Evolutionary conservation across 192 early-diverging fungal genomes (phyloP).

Genomic region (Pecoramyces ruminantium): DNA sequence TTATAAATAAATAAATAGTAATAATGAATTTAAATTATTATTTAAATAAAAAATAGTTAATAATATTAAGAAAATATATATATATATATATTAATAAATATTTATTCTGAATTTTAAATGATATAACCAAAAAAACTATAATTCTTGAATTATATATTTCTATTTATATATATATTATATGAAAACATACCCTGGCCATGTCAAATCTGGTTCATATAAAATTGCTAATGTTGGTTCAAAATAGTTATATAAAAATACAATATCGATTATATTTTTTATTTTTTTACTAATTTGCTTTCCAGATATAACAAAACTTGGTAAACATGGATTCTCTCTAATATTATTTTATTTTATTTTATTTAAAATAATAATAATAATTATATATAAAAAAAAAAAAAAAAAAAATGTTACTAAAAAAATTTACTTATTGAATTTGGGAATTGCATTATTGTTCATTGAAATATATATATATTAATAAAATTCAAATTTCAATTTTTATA

Average conservation of each 20-base stretch:
- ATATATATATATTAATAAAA: no score
- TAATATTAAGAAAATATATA: neutral
- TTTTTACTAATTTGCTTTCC: slow-evolving; percentile 29
- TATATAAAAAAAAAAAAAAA: slow-evolving; percentile 14
- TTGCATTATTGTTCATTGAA: no score
- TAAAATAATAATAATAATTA: neutral
- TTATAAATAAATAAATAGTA: neutral
- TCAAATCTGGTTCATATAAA: slow-evolving; percentile 67
- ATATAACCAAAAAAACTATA: no score
- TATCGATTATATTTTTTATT: slow-evolving; percentile 70
- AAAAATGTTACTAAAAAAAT: no score
- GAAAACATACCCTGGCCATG: slow-evolving; percentile 73
- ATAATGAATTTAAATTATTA: slow-evolving; percentile 7
- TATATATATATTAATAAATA: no score
- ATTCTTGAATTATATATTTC: no score
- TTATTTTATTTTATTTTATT: no score
- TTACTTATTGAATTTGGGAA: no score
- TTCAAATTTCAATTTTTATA: no score
- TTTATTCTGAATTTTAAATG: no score
- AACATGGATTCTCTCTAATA: slow-evolving; percentile 24
- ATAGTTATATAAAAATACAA: slow-evolving; percentile 79
- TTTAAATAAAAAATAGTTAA: no score
- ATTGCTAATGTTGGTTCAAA: slow-evolving; percentile 88
- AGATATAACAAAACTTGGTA: slow-evolving; percentile 56
- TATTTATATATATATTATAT: no score